These are phyloP conservation scores for Gnomoniopsis smithogilvyi DNA, from an alignment of 2,329 filamentous ascomycete genomes.

Conservation along the genomic window DNA sequence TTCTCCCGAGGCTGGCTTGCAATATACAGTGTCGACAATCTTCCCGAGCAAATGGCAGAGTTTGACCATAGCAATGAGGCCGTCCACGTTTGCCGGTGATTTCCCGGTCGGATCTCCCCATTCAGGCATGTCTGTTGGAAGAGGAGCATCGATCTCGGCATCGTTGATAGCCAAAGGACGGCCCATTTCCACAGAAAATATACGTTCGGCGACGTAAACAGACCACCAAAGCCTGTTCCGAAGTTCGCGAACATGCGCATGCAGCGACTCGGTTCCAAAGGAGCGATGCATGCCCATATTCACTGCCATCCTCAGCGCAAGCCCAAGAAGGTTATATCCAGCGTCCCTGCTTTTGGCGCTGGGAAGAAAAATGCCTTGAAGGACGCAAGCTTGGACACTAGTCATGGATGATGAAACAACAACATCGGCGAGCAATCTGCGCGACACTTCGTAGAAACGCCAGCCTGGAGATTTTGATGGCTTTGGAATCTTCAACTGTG, in stretches of 20 bases:
- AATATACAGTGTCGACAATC: background rate
- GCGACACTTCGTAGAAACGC: background rate
- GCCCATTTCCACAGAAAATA: background rate
- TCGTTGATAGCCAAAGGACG: background rate
- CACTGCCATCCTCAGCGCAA: background rate
- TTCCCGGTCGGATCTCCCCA: background rate
- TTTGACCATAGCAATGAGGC: background rate
- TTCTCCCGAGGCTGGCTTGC: background rate
- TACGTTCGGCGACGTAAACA: background rate
- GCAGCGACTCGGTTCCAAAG: background rate
- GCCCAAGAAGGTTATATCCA: background rate
- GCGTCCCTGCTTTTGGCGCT: background rate
- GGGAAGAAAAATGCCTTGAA: background rate
- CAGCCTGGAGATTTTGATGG: background rate
- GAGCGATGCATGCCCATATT: background rate
- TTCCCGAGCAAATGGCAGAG: background rate
- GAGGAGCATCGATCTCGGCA: background rate
- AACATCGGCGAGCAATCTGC: background rate
- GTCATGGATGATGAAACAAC: background rate
- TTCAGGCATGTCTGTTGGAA: background rate
- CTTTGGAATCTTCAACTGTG: background rate
- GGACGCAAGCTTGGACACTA: background rate
- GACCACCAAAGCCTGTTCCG: slow-evolving; percentile 3
- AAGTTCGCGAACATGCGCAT: background rate
- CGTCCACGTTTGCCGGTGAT: background rate